Percentiles rank a stretch among this genome's conserved stretches.
Evolutionary conservation across 164 flowering plant species (phyloP).

Genomic region (Litsea cubeba): DNA sequence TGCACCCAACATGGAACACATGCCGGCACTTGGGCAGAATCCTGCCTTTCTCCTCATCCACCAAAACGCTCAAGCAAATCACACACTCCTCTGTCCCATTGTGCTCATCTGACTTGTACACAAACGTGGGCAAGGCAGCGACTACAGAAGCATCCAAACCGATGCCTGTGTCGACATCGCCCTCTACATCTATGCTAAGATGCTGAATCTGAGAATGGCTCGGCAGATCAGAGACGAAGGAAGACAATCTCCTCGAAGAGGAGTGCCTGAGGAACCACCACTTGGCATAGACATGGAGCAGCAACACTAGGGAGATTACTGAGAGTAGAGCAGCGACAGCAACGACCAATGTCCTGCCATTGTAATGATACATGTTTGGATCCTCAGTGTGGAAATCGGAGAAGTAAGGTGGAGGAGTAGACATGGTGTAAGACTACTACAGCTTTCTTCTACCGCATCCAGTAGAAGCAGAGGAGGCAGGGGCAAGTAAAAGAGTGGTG

Average conservation of each 20-base stretch:
- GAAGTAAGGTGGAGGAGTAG: constrained; percentile 5
- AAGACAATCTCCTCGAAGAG: constrained; percentile 6
- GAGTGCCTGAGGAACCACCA: constrained; percentile 49
- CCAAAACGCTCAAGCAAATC: constrained; percentile 50
- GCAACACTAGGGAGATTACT: constrained; percentile 45
- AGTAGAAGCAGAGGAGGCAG: not conserved
- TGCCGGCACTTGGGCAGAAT: constrained; percentile 45
- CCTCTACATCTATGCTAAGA: constrained; percentile 4
- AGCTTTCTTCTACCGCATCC: not conserved
- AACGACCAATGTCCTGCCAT: constrained; percentile 42
- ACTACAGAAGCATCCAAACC: constrained; percentile 45
- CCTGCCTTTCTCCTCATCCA: constrained; percentile 46
- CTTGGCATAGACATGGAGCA: constrained; percentile 51
- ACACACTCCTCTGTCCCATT: constrained; percentile 38
- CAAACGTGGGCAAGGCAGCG: constrained; percentile 46
- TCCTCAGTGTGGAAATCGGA: constrained; percentile 12
- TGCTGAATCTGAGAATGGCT: not conserved
- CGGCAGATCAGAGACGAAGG: not conserved
- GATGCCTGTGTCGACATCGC: constrained; percentile 16
- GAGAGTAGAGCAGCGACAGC: constrained; percentile 42
- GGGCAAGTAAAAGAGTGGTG: constrained; percentile 9
- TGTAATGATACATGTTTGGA: constrained; percentile 28
- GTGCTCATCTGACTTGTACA: constrained; percentile 21
- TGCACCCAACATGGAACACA: constrained; percentile 57
- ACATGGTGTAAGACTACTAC: not conserved